Percentiles rank a stretch among this genome's conserved stretches.
These are phyloP conservation scores for Aspergillus olivimuriae DNA, from an alignment of 495 filamentous ascomycete species.

Conservation along the genomic window DNA sequence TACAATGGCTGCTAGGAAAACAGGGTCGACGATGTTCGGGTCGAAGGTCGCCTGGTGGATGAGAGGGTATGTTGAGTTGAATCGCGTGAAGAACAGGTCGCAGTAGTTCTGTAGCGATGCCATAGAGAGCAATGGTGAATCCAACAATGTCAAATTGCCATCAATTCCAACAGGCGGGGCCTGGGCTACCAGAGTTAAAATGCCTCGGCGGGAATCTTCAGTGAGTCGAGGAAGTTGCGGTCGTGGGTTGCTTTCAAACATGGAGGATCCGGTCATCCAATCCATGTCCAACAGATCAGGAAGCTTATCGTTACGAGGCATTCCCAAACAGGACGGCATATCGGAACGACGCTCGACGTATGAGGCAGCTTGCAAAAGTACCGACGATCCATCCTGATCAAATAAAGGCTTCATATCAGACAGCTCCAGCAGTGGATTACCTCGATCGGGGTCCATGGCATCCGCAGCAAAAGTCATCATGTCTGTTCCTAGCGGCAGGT, in stretches of 20 bases:
- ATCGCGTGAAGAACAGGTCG: constrained; percentile 49
- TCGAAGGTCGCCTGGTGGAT: constrained; percentile 48
- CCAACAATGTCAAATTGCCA: constrained; percentile 30
- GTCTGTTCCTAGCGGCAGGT: constrained; percentile 23
- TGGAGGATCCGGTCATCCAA: constrained; percentile 25
- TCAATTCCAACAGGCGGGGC: constrained; percentile 34
- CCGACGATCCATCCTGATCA: constrained; percentile 9
- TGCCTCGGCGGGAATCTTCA: constrained; percentile 29
- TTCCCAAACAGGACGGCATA: not conserved
- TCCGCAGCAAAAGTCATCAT: constrained; percentile 18
- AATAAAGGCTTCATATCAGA: constrained; percentile 12
- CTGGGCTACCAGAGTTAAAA: constrained; percentile 39
- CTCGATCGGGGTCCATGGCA: constrained; percentile 1
- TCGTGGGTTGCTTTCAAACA: constrained; percentile 6
- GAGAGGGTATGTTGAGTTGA: constrained; percentile 49
- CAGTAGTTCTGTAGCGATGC: constrained; percentile 42
- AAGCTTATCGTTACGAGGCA: not conserved
- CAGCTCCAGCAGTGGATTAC: constrained; percentile 16
- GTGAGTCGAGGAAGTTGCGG: constrained; percentile 15
- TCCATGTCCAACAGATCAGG: constrained; percentile 21
- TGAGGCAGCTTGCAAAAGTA: constrained; percentile 13
- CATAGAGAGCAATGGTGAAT: constrained; percentile 43
- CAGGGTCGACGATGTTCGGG: constrained; percentile 35
- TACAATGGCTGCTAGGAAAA: constrained; percentile 44
- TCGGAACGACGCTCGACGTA: constrained; percentile 9